Evolutionary conservation across 192 early-diverging fungal species (phyloP), one percentile per base, ranked within the genome.

Genomic region (Lunasporangiospora selenospora): DNA sequence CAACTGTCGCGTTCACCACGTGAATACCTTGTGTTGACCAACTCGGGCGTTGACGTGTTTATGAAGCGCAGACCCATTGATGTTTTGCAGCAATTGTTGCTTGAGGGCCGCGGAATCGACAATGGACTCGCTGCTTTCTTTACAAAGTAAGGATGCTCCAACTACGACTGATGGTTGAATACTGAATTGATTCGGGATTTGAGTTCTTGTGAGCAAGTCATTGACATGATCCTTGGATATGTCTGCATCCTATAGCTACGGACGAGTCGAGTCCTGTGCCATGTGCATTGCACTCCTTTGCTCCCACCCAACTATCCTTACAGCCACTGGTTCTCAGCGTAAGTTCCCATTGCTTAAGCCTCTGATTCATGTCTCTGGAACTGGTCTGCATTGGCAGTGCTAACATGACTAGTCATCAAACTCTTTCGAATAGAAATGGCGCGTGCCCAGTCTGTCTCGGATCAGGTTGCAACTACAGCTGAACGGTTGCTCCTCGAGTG

Each of bases 231-330:
- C n/a, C n/a, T n/a, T n/a, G n/a, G n/a, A n/a, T n/a, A n/a, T n/a
- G n/a, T n/a, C n/a, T n/a, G n/a, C n/a, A n/a, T 70, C 88, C 19
- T 58, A 65, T 36, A 78, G 65, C 6, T 95, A 85, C 57, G 87
- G 87, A 1, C 61, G 77, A 10, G 79, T 80, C 31, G 88, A 95
- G 67, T 78, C 88, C 15, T 95, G 93, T 57, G 91, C 93, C 32
- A 95, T 98, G 93, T 92, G 90, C 65, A 79, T 94, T 5, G 85
- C 87, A 1, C 84, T 96, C 49, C 75, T 90, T 44, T 89, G 88
- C 48, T 64, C 67, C 5, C 56, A 69, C 37, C 80, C 56, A 1
- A 38, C 53, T 19, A 46, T 61, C 39, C 52, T 58, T 2, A 21
- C 53, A 16, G 37, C 30, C 21, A 26, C 61, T 23, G 63, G 66